Evolutionary conservation across 352 stramenopile species (phyloP).

Genomic region (Pythium phragmitis): DNA sequence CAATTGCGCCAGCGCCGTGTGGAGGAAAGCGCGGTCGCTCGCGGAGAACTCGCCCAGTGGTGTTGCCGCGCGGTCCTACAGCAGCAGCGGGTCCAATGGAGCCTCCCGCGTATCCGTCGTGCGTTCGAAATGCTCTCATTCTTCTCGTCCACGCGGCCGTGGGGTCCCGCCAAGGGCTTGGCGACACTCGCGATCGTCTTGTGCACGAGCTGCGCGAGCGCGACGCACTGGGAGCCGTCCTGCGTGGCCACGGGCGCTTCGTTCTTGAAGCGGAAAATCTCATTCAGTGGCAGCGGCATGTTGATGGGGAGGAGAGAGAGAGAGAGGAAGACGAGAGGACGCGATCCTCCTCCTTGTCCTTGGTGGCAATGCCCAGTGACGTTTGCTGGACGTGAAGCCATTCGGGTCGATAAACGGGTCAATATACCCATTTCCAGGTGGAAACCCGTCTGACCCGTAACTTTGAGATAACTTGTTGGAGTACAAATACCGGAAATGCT

Average conservation of each 20-base stretch:
- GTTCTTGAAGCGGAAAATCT: conserved; percentile 49
- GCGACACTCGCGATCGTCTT: conserved; percentile 21
- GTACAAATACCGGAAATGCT: too few relatives aligned
- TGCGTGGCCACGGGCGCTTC: conserved; percentile 36
- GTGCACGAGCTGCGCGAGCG: conserved; percentile 25
- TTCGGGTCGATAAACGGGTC: neutral
- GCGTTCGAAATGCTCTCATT: neutral
- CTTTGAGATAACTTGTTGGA: too few relatives aligned
- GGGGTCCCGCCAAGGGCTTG: neutral
- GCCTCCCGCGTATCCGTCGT: neutral
- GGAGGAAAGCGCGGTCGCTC: conserved; percentile 3
- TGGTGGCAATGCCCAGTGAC: too few relatives aligned
- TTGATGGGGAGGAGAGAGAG: neutral
- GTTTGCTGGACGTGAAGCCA: conserved; percentile 2
- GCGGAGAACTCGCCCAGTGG: conserved; percentile 17
- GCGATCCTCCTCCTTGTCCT: too few relatives aligned
- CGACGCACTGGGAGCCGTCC: conserved; percentile 24
- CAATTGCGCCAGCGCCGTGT: neutral
- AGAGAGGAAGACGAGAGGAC: neutral
- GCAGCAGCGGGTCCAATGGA: conserved; percentile 21
- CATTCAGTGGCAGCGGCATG: conserved; percentile 25
- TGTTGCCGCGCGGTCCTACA: conserved; percentile 4
- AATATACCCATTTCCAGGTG: too few relatives aligned
- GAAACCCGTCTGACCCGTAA: neutral
- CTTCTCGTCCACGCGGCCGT: conserved; percentile 7